Percentiles rank a stretch among this genome's conserved stretches.
These are phyloP conservation scores for Amphibolis antarctica DNA, from an alignment of 106 monocot species.

Conservation along the genomic window DNA sequence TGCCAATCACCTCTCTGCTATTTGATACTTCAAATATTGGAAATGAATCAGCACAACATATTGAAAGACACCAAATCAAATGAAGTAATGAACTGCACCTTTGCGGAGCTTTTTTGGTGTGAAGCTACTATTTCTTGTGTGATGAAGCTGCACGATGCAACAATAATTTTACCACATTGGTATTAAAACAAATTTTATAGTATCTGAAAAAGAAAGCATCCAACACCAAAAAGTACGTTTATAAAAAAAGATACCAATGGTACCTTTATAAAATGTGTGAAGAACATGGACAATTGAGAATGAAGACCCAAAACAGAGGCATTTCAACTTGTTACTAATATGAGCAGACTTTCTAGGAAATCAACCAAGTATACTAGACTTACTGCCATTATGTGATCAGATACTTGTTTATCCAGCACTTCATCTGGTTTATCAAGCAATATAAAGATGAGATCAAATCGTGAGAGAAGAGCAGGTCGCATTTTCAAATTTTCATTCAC, in stretches of 20 bases:
- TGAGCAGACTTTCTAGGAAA: neutral
- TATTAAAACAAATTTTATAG: too few species aligned
- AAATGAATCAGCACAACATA: neutral
- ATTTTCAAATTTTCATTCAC: constrained; percentile 99
- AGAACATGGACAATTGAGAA: too few species aligned
- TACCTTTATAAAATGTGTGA: too few species aligned
- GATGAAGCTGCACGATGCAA: constrained; percentile 58
- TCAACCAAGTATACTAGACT: constrained; percentile 12
- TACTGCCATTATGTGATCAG: constrained; percentile 99
- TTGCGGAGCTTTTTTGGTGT: constrained; percentile 33
- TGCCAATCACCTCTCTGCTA: constrained; percentile 20
- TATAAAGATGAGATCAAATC: constrained; percentile 97
- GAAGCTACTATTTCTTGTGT: constrained; percentile 40
- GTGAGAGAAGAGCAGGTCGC: constrained; percentile 87
- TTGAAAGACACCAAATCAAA: neutral
- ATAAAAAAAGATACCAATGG: too few species aligned
- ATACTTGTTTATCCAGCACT: constrained; percentile 80
- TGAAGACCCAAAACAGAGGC: too few species aligned
- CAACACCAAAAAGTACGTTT: too few species aligned
- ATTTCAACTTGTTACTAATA: too few species aligned
- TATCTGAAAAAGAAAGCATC: neutral
- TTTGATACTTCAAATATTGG: constrained; percentile 16
- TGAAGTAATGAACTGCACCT: constrained; percentile 27
- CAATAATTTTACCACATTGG: too few species aligned
- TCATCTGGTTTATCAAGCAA: constrained; percentile 97